Base-by-base conservation (phyloP, 1,139 yeast genomes). In the Candida sanyaensis region DNA sequence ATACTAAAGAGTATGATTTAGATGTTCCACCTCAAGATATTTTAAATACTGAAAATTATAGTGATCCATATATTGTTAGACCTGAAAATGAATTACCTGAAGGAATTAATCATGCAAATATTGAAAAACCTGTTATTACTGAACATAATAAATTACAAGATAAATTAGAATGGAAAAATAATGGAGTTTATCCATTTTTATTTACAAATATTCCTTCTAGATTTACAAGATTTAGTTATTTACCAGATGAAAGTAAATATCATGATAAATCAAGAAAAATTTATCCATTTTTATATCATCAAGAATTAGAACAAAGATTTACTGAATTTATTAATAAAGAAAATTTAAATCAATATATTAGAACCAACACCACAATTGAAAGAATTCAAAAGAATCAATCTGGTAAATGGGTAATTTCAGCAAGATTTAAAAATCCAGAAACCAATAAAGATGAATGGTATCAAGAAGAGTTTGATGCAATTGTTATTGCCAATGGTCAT, bases 401-500 rank as follows among this genome's bases (percentile, higher is more conserved):
- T 2, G 65, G 58, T 5, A 66, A 70, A 50, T 83, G 87, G 84
- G 57, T 57, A 3, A 61, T 82, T n/a, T 65, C 70, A 1, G 60
- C 73, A 24, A 66, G 71, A 54, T 56, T 52, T 5, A 66, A 65
- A 9, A 43, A 49, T 45, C 54, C 49, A 37, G 55, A 46, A 11
- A 60, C 49, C 7, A 52, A 56, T 24, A 64, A 65, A 24, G 58
- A 62, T 32, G 42, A 41, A 37, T 78, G 78, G 83, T 74, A 63
- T 52, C 64, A 59, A 30, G 68, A 72, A 41, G 61, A 61, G 21
- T 81, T 71, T 55, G 84, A 80, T 59, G 74, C 76, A n/a, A 71
- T 80, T 4, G 72, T 80, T 4, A 63, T 80, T 9, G 78, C 84
- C 1, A 73, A 76, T 41, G 86, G 86, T 13, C 85, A 81, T 56